Conservation (phyloP, 129 eudicot species). For the Tagetes patula region DNA sequence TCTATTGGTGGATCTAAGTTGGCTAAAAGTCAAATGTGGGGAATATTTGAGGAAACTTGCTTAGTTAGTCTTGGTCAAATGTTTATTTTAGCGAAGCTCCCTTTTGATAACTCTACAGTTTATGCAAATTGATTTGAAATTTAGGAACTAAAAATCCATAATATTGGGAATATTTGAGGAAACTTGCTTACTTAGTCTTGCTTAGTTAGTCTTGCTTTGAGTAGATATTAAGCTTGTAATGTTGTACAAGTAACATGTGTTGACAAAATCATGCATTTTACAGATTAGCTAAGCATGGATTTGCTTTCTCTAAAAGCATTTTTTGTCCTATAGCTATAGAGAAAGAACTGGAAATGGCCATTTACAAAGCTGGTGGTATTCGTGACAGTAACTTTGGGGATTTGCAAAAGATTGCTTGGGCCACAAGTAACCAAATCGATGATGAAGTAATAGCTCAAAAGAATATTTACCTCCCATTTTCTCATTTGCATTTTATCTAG, state of each 20-base stretch:
- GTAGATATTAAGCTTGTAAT: neutral
- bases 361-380: conserved; percentile 83
- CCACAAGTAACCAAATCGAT: conserved; percentile 94
- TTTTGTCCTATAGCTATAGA: conserved; percentile 68
- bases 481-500: neutral
- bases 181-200: neutral
- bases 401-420: conserved; percentile 82
- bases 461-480: neutral
- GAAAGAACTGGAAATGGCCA: conserved; percentile 74
- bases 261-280: conserved; percentile 17
- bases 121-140: neutral
- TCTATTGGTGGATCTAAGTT: no score
- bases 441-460: conserved; percentile 66
- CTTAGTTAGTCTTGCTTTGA: neutral
- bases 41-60: no score
- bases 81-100: no score
- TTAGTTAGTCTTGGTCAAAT: no score
- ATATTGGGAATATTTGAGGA: neutral
- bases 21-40: no score
- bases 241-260: neutral
- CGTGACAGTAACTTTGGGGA: conserved; percentile 85
- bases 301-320: conserved; percentile 23
- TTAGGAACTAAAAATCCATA: neutral
- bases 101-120: neutral
- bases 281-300: conserved; percentile 9